Conservation (phyloP, 108 stramenopile species). For the Asterionellopsis glacialis region DNA sequence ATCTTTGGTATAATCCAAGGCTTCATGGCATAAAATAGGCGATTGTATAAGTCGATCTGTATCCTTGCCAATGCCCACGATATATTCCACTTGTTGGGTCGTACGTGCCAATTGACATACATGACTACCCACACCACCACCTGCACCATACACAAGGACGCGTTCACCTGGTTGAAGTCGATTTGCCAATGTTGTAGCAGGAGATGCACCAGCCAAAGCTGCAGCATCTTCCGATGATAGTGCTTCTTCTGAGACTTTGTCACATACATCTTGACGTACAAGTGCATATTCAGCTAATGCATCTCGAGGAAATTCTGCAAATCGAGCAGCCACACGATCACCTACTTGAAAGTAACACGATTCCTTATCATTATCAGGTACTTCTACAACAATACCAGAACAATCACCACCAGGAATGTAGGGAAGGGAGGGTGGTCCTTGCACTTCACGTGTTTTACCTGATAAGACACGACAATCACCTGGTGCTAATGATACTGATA, state of each 20-base stretch:
- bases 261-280: constrained; percentile 31
- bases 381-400: constrained; percentile 48
- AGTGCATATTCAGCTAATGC: constrained; percentile 59
- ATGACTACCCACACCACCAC: too few species aligned
- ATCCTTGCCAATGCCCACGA: too few species aligned
- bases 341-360: constrained; percentile 32
- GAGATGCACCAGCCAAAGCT: constrained; percentile 38
- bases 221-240: constrained; percentile 44
- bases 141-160: too few species aligned
- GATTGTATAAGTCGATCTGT: too few species aligned
- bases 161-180: not conserved
- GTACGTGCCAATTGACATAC: too few species aligned
- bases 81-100: too few species aligned
- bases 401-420: constrained; percentile 67
- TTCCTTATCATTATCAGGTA: constrained; percentile 24
- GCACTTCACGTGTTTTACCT: constrained; percentile 48
- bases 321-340: constrained; percentile 52
- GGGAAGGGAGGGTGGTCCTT: constrained; percentile 62
- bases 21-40: too few species aligned
- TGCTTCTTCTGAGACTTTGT: constrained; percentile 30
- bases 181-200: constrained; percentile 42
- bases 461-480: constrained; percentile 57
- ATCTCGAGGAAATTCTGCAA: constrained; percentile 39
- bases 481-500: constrained; percentile 53
- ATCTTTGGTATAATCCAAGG: too few species aligned